A percentile compares a stretch with the other conserved stretches of the same genome.
phyloP scores from a whole-genome alignment of 768 basidiomycete genomes.

The Naganishia randhawae region DNA sequence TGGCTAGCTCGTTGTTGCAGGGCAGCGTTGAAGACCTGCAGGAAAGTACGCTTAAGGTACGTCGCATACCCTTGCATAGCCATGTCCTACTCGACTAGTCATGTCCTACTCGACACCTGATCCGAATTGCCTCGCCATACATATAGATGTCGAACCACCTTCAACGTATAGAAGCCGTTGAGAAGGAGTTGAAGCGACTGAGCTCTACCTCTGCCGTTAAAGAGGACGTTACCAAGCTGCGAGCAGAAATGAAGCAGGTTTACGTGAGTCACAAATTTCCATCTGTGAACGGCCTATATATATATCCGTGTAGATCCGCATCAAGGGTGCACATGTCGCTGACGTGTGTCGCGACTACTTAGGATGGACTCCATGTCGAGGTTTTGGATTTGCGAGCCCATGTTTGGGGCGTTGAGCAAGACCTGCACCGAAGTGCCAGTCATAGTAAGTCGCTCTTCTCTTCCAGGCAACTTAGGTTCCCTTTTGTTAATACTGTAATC shows the following conservation, averaged over 20 bases:
- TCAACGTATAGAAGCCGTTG: slow-evolving; percentile 63
- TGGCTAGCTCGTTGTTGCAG: slow-evolving; percentile 79
- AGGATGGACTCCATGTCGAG: slow-evolving; percentile 51
- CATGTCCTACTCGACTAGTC: too few species aligned
- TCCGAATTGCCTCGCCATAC: neutral
- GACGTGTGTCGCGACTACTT: neutral
- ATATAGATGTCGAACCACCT: slow-evolving; percentile 47
- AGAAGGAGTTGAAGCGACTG: slow-evolving; percentile 79
- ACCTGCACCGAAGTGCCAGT: slow-evolving; percentile 37
- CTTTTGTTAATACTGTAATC: neutral
- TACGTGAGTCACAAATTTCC: slow-evolving; percentile 52
- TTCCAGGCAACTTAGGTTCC: neutral
- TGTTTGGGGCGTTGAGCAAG: slow-evolving; percentile 51
- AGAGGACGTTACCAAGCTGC: slow-evolving; percentile 71
- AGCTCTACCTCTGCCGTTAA: slow-evolving; percentile 65
- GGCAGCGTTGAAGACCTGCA: slow-evolving; percentile 83
- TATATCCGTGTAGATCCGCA: neutral
- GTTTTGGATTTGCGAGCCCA: slow-evolving; percentile 49
- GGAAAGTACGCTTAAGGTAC: slow-evolving; percentile 73
- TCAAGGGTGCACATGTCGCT: neutral
- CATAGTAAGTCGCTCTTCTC: slow-evolving; percentile 22
- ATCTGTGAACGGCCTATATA: neutral
- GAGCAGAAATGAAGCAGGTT: slow-evolving; percentile 80
- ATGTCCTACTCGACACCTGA: too few species aligned
- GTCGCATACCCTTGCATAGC: slow-evolving; percentile 23